phyloP scores from a whole-genome alignment of 805 yeast species.

The Candida easanensis region DNA sequence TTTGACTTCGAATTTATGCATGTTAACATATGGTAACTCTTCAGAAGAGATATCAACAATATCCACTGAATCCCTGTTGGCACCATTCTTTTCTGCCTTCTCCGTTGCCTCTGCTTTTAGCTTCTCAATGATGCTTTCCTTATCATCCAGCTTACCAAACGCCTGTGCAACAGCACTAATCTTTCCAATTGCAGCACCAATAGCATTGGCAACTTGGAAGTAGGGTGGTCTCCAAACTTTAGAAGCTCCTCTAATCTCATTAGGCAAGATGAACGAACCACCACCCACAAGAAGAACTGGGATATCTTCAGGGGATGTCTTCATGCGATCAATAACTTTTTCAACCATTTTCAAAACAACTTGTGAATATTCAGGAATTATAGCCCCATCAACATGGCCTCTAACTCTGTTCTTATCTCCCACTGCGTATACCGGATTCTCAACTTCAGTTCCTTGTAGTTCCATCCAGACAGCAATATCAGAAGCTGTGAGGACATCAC shows the following conservation, averaged over 20 bases:
- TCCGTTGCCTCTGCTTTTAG: slow-evolving; percentile 24
- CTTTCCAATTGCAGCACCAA: slow-evolving; percentile 51
- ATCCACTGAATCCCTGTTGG: slow-evolving; percentile 21
- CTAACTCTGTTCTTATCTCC: slow-evolving; percentile 31
- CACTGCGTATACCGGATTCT: slow-evolving; percentile 19
- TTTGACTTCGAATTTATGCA: slow-evolving; percentile 36
- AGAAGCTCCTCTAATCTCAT: slow-evolving; percentile 38
- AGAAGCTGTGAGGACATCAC: slow-evolving; percentile 38
- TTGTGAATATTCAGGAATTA: slow-evolving; percentile 18
- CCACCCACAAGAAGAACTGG: slow-evolving; percentile 49
- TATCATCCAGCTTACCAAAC: slow-evolving; percentile 22
- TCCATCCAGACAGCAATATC: slow-evolving; percentile 32
- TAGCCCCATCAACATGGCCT: slow-evolving; percentile 17
- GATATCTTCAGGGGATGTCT: slow-evolving; percentile 39
- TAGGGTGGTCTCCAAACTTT: slow-evolving; percentile 42
- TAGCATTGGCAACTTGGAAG: slow-evolving; percentile 48
- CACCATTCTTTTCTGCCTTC: slow-evolving; percentile 28
- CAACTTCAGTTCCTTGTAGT: slow-evolving; percentile 5
- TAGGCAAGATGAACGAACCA: slow-evolving; percentile 45
- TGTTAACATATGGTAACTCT: slow-evolving; percentile 33
- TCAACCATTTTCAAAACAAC: slow-evolving; percentile 25
- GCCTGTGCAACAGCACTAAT: slow-evolving; percentile 30
- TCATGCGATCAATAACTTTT: slow-evolving; percentile 40
- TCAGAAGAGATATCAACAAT: slow-evolving; percentile 30
- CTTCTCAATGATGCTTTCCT: slow-evolving; percentile 20